Percentiles rank a stretch among this genome's conserved stretches.
phyloP scores from a whole-genome alignment of 2,329 filamentous ascomycete genomes.

The Aspergillus unguis region DNA sequence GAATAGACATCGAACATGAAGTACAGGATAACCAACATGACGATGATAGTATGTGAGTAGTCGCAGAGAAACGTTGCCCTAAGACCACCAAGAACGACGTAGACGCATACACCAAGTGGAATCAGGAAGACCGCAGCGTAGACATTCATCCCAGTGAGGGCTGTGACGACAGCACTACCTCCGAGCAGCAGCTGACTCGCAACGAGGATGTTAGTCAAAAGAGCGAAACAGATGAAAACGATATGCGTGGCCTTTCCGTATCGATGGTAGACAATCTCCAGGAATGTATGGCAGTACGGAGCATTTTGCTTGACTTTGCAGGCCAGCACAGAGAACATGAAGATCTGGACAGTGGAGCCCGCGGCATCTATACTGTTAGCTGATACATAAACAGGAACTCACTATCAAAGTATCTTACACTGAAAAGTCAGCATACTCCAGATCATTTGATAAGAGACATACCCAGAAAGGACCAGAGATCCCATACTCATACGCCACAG shows the following conservation, averaged over 20 bases:
- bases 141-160: conserved; percentile 42
- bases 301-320: conserved; percentile 43
- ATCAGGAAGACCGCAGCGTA: conserved; percentile 43
- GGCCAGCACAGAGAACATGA: conserved; percentile 42
- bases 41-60: conserved; percentile 42
- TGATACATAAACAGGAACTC: not conserved
- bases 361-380: conserved; percentile 30
- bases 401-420: not conserved
- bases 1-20: conserved; percentile 40
- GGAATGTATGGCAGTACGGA: conserved; percentile 43
- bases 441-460: not conserved
- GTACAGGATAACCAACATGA: conserved; percentile 40
- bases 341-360: conserved; percentile 40
- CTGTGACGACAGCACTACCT: conserved; percentile 39
- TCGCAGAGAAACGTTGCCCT: conserved; percentile 43
- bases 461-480: conserved; percentile 43
- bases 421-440: not conserved
- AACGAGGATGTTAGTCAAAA: conserved; percentile 43
- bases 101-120: conserved; percentile 38
- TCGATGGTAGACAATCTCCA: conserved; percentile 40
- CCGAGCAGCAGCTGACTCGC: conserved; percentile 40
- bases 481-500: conserved; percentile 44
- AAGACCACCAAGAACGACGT: conserved; percentile 42
- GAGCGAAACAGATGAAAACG: conserved; percentile 41
- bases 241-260: conserved; percentile 40